A percentile compares a stretch with the other conserved stretches of the same genome.
phyloP scores from a whole-genome alignment of 306 rosid species.

The Trifolium pratense region DNA sequence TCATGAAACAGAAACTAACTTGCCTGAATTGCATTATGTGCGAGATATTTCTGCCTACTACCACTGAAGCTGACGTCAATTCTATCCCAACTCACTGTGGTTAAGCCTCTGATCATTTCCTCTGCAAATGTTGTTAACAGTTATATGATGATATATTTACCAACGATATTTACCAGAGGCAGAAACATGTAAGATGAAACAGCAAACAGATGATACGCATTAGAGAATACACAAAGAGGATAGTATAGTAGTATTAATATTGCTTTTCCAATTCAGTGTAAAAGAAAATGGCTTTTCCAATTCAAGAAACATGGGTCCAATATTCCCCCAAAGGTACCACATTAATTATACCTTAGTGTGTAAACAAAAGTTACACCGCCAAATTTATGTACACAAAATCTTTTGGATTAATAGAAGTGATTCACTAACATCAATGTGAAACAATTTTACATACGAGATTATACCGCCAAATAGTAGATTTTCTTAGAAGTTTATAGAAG shows the following conservation, averaged over 20 bases:
- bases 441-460: neutral
- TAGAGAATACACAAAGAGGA: neutral
- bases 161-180: slow-evolving; percentile 27
- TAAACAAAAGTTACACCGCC: neutral
- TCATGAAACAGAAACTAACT: slow-evolving; percentile 41
- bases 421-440: neutral
- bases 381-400: neutral
- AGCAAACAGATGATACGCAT: slow-evolving; percentile 1
- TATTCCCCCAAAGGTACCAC: slow-evolving; percentile 2
- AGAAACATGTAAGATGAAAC: slow-evolving; percentile 21
- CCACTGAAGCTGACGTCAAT: slow-evolving; percentile 79
- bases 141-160: slow-evolving; percentile 27
- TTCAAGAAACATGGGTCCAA: neutral
- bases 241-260: neutral
- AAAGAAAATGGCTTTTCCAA: neutral
- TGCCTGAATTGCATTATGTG: slow-evolving; percentile 89
- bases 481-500: too few relatives aligned
- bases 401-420: neutral
- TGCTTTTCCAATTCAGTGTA: neutral
- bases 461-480: too few relatives aligned
- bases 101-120: slow-evolving; percentile 76
- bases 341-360: slow-evolving; percentile 8
- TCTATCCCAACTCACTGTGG: slow-evolving; percentile 81
- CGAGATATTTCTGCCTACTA: slow-evolving; percentile 65
- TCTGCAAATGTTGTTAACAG: slow-evolving; percentile 48